phyloP scores from a whole-genome alignment of 2,329 filamentous ascomycete genomes.

The Trichophyton equinum region DNA sequence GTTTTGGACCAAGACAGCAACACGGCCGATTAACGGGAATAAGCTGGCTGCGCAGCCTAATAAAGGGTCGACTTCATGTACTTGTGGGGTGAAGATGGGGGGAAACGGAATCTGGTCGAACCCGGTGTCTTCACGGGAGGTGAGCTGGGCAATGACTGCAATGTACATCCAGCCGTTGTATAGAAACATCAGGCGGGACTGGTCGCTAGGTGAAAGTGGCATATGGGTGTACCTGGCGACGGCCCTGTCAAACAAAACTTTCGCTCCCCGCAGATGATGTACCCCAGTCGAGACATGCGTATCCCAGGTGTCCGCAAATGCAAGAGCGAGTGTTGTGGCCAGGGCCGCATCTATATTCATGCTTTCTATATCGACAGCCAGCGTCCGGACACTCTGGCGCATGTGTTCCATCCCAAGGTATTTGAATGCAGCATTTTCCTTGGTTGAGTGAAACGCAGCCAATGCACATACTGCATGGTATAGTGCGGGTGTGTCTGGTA shows the following conservation, averaged over 20 bases:
- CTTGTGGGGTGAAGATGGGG: slow-evolving; percentile 29
- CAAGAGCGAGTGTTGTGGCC: slow-evolving; percentile 56
- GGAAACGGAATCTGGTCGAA: slow-evolving; percentile 33
- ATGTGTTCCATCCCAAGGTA: slow-evolving; percentile 57
- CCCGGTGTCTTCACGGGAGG: slow-evolving; percentile 48
- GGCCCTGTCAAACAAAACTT: slow-evolving; percentile 49
- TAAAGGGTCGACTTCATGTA: slow-evolving; percentile 53
- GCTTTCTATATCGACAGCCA: slow-evolving; percentile 47
- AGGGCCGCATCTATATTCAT: slow-evolving; percentile 55
- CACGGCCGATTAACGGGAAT: slow-evolving; percentile 55
- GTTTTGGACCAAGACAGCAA: slow-evolving; percentile 52
- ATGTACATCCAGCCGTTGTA: slow-evolving; percentile 63
- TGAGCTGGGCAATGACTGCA: slow-evolving; percentile 58
- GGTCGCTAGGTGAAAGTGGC: slow-evolving; percentile 33
- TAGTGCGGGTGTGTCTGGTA: slow-evolving; percentile 50
- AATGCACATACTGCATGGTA: slow-evolving; percentile 57
- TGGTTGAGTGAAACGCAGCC: slow-evolving; percentile 55
- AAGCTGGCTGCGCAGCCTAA: slow-evolving; percentile 58
- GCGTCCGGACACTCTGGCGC: slow-evolving; percentile 48
- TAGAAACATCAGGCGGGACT: slow-evolving; percentile 50
- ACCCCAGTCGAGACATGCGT: slow-evolving; percentile 56
- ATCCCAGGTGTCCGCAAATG: slow-evolving; percentile 61
- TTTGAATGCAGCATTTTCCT: slow-evolving; percentile 44
- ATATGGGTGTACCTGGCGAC: slow-evolving; percentile 33
- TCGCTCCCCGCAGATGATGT: slow-evolving; percentile 56